Evolutionary conservation across 768 basidiomycete genomes (phyloP).

Genomic region (Chalciporus sphaerocephalus): DNA sequence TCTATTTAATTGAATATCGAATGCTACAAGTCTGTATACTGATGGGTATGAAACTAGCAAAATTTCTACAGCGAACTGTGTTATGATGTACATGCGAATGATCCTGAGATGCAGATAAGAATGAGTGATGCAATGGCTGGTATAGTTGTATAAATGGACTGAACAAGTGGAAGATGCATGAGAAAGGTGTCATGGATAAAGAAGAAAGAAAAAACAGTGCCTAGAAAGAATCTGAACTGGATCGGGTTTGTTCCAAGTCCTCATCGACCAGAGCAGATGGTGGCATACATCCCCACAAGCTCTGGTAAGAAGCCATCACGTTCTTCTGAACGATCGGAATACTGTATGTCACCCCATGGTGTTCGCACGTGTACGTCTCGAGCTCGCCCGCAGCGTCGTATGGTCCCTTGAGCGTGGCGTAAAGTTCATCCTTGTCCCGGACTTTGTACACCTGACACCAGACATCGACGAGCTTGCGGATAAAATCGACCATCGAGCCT

Average conservation of each 20-base stretch:
- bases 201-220: neutral
- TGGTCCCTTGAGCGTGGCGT: conserved; percentile 15
- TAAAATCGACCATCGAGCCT: conserved; percentile 29
- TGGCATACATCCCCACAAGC: conserved; percentile 25
- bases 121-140: neutral
- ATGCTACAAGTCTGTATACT: neutral
- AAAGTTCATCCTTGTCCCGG: conserved; percentile 17
- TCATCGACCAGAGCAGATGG: conserved; percentile 6
- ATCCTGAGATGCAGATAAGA: neutral
- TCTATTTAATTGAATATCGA: neutral
- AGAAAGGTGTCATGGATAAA: neutral
- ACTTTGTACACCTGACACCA: conserved; percentile 29
- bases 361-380: conserved; percentile 14
- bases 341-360: conserved; percentile 3
- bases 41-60: neutral
- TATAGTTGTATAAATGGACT: neutral
- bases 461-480: conserved; percentile 23
- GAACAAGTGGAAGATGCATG: neutral
- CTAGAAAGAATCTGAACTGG: neutral
- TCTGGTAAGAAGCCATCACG: conserved; percentile 18
- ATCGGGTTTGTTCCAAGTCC: conserved; percentile 1
- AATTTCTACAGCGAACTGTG: neutral
- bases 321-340: conserved; percentile 17
- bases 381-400: conserved; percentile 27
- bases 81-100: neutral